Evolutionary conservation across 495 filamentous ascomycete species (phyloP).

Genomic region (Penicillium steckii): DNA sequence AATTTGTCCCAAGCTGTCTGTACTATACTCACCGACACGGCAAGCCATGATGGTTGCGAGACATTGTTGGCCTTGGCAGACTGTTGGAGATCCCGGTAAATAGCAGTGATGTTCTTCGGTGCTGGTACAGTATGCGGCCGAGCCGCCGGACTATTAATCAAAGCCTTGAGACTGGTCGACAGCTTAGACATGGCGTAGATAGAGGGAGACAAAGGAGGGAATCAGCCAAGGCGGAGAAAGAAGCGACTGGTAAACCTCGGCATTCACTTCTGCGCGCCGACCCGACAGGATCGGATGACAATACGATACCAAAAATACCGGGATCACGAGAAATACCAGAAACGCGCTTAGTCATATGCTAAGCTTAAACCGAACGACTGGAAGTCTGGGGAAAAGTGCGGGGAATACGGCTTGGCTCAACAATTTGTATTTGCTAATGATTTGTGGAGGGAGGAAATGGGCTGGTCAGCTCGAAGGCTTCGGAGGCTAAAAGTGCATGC

Average conservation of each 20-base stretch:
- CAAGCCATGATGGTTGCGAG: conserved; percentile 61
- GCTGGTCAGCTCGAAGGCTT: neutral
- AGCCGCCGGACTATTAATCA: conserved; percentile 67
- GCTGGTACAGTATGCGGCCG: conserved; percentile 65
- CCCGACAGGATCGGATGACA: neutral
- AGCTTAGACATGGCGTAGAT: conserved; percentile 61
- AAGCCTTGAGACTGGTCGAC: conserved; percentile 62
- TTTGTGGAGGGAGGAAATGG: too few species aligned
- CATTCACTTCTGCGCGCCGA: neutral
- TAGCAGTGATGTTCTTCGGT: conserved; percentile 53
- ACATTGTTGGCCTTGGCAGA: conserved; percentile 54
- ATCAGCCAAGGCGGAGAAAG: too few species aligned
- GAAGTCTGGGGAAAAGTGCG: neutral
- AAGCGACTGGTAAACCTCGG: neutral
- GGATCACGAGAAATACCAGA: neutral
- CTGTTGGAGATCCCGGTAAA: conserved; percentile 59
- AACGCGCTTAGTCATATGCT: neutral
- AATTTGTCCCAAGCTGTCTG: too few species aligned
- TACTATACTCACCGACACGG: conserved; percentile 55
- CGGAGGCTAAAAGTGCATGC: neutral
- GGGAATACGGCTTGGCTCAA: neutral
- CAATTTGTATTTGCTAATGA: neutral
- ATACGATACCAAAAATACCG: neutral
- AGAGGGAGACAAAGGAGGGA: neutral
- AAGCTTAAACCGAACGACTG: neutral